A percentile compares a stretch with the other conserved stretches of the same genome.
These are phyloP conservation scores for Ramichloridium luteum DNA, from an alignment of 2,329 filamentous ascomycete genomes.

Conservation along the genomic window DNA sequence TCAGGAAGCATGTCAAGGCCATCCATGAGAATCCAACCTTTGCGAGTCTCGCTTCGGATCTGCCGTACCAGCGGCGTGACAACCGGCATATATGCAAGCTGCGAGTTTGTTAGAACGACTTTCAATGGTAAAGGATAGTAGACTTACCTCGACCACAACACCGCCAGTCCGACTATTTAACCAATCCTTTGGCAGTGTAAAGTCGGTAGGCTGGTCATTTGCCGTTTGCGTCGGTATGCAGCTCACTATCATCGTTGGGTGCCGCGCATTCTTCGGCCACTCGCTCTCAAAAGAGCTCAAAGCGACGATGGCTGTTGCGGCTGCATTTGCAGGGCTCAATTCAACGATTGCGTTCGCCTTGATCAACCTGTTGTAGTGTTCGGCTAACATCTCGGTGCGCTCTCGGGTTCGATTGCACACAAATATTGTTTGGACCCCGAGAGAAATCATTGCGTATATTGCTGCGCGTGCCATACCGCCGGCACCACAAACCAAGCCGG, in stretches of 20 bases:
- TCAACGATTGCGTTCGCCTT: slow-evolving; percentile 13
- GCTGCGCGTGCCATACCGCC: slow-evolving; percentile 68
- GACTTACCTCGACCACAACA: slow-evolving; percentile 54
- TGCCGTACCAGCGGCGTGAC: slow-evolving; percentile 60
- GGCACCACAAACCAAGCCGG: slow-evolving; percentile 45
- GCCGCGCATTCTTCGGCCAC: slow-evolving; percentile 52
- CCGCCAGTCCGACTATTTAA: slow-evolving; percentile 61
- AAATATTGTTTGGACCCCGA: slow-evolving; percentile 64
- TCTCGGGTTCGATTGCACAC: slow-evolving; percentile 58
- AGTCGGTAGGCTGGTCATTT: slow-evolving; percentile 54
- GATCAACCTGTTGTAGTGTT: slow-evolving; percentile 54
- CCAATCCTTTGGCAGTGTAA: slow-evolving; percentile 58
- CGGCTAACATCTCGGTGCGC: slow-evolving; percentile 55
- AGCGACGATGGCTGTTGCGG: slow-evolving; percentile 38
- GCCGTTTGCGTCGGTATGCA: slow-evolving; percentile 63
- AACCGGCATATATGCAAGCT: slow-evolving; percentile 56
- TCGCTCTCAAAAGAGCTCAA: slow-evolving; percentile 45
- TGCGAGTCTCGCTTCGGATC: slow-evolving; percentile 45
- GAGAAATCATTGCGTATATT: slow-evolving; percentile 64
- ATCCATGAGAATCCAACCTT: slow-evolving; percentile 63
- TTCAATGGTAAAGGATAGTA: background rate
- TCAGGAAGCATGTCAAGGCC: slow-evolving; percentile 65
- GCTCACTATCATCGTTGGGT: slow-evolving; percentile 62
- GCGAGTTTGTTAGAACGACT: slow-evolving; percentile 2
- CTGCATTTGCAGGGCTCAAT: slow-evolving; percentile 10